Base-by-base conservation (phyloP, 139 green algal species). In the Bryopsis sp. region DNA sequence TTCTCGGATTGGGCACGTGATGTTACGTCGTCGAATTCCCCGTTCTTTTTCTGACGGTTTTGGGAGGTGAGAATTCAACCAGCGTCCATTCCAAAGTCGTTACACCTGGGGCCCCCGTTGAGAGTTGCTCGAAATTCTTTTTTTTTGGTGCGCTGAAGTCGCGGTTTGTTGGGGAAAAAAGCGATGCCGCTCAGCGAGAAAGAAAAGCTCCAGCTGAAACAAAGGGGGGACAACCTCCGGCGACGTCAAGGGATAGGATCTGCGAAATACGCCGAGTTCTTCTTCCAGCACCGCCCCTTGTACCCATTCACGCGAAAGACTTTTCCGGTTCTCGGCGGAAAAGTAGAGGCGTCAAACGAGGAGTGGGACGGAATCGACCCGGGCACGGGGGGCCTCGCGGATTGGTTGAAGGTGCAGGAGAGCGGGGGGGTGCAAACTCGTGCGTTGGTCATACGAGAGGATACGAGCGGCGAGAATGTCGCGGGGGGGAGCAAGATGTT, bases 221-320 rank as follows among this genome's bases (percentile, higher is more conserved):
- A 69, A 35, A 11, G 62, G 7, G 62, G 62, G 6, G 62, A 69
- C 43, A 69, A 69, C 37, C 37, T 69, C 19, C 62, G 62, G 19
- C 62, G 62, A 28, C 62, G 62, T 34, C 62, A 69, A 35, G 62
- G 62, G 7, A 69, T 69, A 11, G 62, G 62, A 3, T 69, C 62
- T 32, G 39, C 43, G 38, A 69, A 69, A 35, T 69, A 69, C 62
- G 62, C 62, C 37, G 62, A 69, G 37, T 69, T 69, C 37, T 69
- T 69, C 37, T 69, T 69, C 39, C 22, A 11, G 8, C 37, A 69
- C 37, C 62, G 62, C 6, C 62, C 35, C 35, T 28, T 36, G 62
- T 69, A 69, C 62, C 62, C 62, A 24, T 69, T 69, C 62, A 69
- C 62, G 37, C 35, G 62, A 8, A 69, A 69, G 62, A 69, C 62